Conservation (phyloP, 2,329 filamentous ascomycete genomes). For the Fusarium pininemorale region DNA sequence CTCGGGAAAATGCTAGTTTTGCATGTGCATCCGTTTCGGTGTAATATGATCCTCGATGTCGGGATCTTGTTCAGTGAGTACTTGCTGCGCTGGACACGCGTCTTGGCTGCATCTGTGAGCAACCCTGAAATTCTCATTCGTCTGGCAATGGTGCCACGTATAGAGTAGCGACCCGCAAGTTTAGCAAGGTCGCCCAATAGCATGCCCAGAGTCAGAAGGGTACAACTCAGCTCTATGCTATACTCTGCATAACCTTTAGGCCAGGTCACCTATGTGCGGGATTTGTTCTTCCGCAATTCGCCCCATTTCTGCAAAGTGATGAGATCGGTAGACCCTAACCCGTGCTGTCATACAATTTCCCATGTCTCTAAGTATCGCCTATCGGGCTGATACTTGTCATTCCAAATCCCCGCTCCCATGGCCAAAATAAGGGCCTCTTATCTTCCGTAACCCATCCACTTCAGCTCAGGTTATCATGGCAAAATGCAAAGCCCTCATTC, state of each 20-base stretch:
- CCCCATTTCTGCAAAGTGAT: not conserved
- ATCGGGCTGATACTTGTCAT: too few relatives aligned
- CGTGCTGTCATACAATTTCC: not conserved
- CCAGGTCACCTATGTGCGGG: not conserved
- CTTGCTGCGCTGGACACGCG: not conserved
- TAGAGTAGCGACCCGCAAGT: fast-evolving
- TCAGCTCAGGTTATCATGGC: not conserved
- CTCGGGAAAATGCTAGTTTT: not conserved
- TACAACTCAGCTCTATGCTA: fast-evolving
- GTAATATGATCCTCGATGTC: fast-evolving
- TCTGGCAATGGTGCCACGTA: not conserved
- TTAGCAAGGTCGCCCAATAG: fast-evolving
- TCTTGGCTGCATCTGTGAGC: not conserved
- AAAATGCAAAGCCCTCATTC: not conserved
- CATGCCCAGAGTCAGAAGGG: too few relatives aligned
- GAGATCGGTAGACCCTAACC: fast-evolving
- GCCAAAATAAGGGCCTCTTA: fast-evolving
- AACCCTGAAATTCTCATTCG: fast-evolving
- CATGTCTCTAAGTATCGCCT: not conserved
- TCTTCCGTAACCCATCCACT: not conserved
- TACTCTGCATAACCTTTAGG: not conserved
- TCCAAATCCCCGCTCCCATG: too few relatives aligned
- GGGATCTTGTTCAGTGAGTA: not conserved
- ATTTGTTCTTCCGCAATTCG: not conserved
- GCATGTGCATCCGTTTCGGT: fast-evolving